A percentile compares a stretch with the other conserved stretches of the same genome.
These are phyloP conservation scores for Erodium maritimum DNA, from an alignment of 345 rosid genomes.

Conservation along the genomic window DNA sequence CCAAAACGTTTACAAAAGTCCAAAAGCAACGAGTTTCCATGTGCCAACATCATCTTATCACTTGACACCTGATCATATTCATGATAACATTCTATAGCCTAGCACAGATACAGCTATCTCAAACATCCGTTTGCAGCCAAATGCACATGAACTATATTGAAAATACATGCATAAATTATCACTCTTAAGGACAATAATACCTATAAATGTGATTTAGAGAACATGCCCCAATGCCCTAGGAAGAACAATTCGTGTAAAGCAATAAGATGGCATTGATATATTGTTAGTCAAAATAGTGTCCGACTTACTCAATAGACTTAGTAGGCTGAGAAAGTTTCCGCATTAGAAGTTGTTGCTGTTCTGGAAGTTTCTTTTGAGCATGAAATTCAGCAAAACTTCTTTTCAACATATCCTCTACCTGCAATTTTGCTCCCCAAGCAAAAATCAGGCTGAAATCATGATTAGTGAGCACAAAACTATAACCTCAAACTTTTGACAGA, in stretches of 20 bases:
- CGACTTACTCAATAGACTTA: constrained; percentile 66
- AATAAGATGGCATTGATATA: neutral
- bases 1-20: too few relatives aligned
- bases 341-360: constrained; percentile 66
- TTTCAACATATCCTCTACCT: constrained; percentile 99
- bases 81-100: too few relatives aligned
- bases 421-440: constrained; percentile 15
- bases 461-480: neutral
- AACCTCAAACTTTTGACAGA: neutral
- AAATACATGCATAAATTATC: neutral
- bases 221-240: too few relatives aligned
- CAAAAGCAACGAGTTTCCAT: too few relatives aligned
- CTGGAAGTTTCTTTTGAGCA: constrained; percentile 88
- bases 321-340: constrained; percentile 60
- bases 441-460: constrained; percentile 2
- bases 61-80: too few relatives aligned
- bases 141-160: neutral
- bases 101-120: too few relatives aligned
- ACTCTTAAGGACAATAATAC: neutral
- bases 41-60: too few relatives aligned
- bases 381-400: constrained; percentile 97
- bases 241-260: too few relatives aligned
- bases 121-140: too few relatives aligned
- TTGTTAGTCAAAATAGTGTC: constrained; percentile 10
- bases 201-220: too few relatives aligned